phyloP scores from a whole-genome alignment of 495 filamentous ascomycete genomes.

The Mycothermus thermophilus region DNA sequence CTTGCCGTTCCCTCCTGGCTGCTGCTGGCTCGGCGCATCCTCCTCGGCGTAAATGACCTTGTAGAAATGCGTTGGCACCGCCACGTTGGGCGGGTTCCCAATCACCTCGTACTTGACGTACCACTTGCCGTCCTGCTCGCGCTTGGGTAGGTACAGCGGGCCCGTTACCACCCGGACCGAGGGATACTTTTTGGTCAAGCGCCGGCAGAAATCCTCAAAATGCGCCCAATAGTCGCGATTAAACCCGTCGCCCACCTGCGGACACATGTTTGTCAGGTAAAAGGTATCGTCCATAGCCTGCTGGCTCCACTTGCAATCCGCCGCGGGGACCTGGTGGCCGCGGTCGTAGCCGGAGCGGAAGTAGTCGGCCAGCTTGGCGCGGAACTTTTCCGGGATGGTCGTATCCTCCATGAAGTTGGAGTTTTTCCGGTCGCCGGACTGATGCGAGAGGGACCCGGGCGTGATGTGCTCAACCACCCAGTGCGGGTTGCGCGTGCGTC shows the following conservation, averaged over 20 bases:
- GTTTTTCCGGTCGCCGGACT: constrained; percentile 72
- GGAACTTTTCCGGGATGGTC: constrained; percentile 69
- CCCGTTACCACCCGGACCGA: constrained; percentile 85
- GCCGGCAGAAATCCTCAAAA: constrained; percentile 90
- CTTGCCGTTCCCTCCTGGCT: constrained; percentile 49
- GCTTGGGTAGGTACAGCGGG: constrained; percentile 76
- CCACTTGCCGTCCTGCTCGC: constrained; percentile 80
- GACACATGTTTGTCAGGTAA: constrained; percentile 87
- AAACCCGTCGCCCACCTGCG: constrained; percentile 93
- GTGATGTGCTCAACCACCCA: constrained; percentile 99
- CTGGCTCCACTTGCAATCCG: constrained; percentile 93
- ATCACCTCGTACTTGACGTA: constrained; percentile 95
- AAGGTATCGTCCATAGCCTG: constrained; percentile 91
- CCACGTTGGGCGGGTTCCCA: constrained; percentile 81
- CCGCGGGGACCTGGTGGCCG: constrained; percentile 92
- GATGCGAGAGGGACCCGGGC: constrained; percentile 58
- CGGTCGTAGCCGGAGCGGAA: constrained; percentile 91
- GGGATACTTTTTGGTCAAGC: constrained; percentile 66
- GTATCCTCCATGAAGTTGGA: constrained; percentile 71
- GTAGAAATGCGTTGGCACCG: constrained; percentile 97
- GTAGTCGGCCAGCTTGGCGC: constrained; percentile 83
- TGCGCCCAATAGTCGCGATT: constrained; percentile 99
- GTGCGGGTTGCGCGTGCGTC: constrained; percentile 76
- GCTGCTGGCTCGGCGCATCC: constrained; percentile 15
- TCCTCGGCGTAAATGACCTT: constrained; percentile 96